Percentiles rank a stretch among this genome's conserved stretches.
These are phyloP conservation scores for Dendrobium nobile DNA, from an alignment of 106 monocot species.

Conservation along the genomic window DNA sequence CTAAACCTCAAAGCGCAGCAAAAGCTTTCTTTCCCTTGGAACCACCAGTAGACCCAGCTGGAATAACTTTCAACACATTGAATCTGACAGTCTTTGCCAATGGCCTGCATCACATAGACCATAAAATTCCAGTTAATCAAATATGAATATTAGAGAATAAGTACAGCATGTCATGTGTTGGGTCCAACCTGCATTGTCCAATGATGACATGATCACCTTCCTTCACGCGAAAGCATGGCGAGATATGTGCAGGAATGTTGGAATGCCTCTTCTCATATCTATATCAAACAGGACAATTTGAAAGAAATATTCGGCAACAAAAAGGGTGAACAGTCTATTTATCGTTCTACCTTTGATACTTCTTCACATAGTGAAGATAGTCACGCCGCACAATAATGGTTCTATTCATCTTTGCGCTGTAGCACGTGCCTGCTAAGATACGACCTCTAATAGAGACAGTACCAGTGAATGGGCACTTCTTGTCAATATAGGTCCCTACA, in stretches of 20 bases:
- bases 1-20: conserved; percentile 24
- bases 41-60: conserved; percentile 50
- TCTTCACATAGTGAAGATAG: conserved; percentile 74
- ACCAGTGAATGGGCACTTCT: conserved; percentile 72
- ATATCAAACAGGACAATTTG: neutral
- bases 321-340: neutral
- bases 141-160: neutral
- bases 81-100: conserved; percentile 81
- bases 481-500: conserved; percentile 64
- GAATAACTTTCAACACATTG: conserved; percentile 75
- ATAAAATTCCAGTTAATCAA: neutral
- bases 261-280: conserved; percentile 11
- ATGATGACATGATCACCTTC: conserved; percentile 9
- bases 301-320: no score
- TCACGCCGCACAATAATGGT: conserved; percentile 74
- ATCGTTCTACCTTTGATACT: conserved; percentile 42
- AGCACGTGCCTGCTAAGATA: conserved; percentile 68
- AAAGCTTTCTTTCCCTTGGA: conserved; percentile 73
- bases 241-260: neutral
- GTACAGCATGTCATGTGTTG: no score
- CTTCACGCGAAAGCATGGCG: conserved; percentile 5
- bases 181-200: conserved; percentile 4
- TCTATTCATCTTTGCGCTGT: conserved; percentile 81
- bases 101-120: conserved; percentile 20
- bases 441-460: conserved; percentile 62